Evolutionary conservation across 2,329 filamentous ascomycete species (phyloP).

Genomic region (Talaromyces sp.): DNA sequence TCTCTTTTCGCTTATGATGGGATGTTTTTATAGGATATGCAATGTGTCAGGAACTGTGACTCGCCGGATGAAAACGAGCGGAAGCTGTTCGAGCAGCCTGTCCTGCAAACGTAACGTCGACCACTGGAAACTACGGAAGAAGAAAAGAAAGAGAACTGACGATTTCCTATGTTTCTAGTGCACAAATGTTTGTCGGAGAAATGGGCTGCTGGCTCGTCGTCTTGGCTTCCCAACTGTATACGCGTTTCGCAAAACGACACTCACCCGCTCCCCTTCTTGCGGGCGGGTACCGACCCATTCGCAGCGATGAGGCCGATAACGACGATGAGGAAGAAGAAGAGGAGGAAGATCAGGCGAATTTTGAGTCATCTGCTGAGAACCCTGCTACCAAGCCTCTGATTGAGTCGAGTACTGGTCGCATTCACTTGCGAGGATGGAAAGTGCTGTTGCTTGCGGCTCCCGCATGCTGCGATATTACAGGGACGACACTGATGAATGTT

Average conservation of each 20-base stretch:
- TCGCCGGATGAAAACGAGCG: conserved; percentile 61
- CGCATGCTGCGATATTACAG: conserved; percentile 88
- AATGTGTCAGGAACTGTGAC: conserved; percentile 90
- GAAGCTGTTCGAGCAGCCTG: conserved; percentile 83
- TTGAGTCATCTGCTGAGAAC: conserved; percentile 32
- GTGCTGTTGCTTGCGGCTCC: conserved; percentile 76
- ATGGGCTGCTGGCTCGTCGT: conserved; percentile 94
- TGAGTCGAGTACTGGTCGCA: conserved; percentile 52
- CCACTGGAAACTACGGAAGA: background rate
- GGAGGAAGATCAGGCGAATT: conserved; percentile 38
- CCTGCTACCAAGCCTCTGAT: conserved; percentile 52
- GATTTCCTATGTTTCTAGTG: conserved; percentile 26
- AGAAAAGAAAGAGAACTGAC: background rate
- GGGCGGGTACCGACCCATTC: conserved; percentile 64
- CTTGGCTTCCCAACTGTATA: conserved; percentile 63
- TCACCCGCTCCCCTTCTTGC: conserved; percentile 38
- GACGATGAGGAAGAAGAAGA: conserved; percentile 31
- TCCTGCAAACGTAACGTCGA: conserved; percentile 70
- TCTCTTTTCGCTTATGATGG: conserved; percentile 4
- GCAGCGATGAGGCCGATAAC: conserved; percentile 42
- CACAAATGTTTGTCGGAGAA: conserved; percentile 97
- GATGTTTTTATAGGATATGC: conserved; percentile 63
- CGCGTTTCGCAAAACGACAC: conserved; percentile 46
- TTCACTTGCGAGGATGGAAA: conserved; percentile 63
- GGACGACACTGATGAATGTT: conserved; percentile 95